Percentiles rank a stretch among this genome's conserved stretches.
These are phyloP conservation scores for Luffa acutangula DNA, from an alignment of 306 rosid species.

Conservation along the genomic window DNA sequence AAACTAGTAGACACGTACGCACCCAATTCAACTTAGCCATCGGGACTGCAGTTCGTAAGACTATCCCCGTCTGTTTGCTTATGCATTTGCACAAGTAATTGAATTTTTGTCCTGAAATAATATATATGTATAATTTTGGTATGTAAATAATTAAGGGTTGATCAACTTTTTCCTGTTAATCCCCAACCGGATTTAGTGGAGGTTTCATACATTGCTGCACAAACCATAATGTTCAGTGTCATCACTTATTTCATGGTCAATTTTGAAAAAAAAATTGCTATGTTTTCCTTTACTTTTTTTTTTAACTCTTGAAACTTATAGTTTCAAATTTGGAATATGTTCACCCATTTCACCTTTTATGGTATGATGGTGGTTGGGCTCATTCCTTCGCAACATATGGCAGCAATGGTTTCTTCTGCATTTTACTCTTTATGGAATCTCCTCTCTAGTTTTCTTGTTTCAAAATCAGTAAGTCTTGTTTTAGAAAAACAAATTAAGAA, in stretches of 20 bases:
- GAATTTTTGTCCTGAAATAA: neutral
- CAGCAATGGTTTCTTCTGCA: constrained; percentile 87
- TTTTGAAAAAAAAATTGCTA: constrained; percentile 40
- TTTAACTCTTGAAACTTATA: too few species aligned
- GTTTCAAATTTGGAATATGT: constrained; percentile 22
- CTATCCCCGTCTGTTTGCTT: constrained; percentile 19
- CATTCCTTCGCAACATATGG: constrained; percentile 64
- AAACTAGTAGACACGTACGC: too few species aligned
- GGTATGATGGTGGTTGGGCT: constrained; percentile 95
- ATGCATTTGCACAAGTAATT: constrained; percentile 63
- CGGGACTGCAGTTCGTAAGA: too few species aligned
- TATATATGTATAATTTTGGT: neutral
- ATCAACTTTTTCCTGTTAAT: neutral
- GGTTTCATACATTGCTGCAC: constrained; percentile 67
- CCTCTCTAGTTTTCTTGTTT: constrained; percentile 84
- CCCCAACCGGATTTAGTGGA: constrained; percentile 67
- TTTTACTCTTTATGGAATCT: constrained; percentile 95
- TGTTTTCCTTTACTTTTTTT: neutral
- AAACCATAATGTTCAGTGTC: constrained; percentile 55
- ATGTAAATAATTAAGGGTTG: neutral
- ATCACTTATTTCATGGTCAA: constrained; percentile 75
- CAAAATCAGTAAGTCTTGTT: constrained; percentile 22
- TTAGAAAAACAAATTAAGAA: too few species aligned
- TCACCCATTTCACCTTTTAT: constrained; percentile 86
- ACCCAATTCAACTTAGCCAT: too few species aligned